Conservation (phyloP, 1,284 basidiomycete genomes). For the Melampsora occidentalis region DNA sequence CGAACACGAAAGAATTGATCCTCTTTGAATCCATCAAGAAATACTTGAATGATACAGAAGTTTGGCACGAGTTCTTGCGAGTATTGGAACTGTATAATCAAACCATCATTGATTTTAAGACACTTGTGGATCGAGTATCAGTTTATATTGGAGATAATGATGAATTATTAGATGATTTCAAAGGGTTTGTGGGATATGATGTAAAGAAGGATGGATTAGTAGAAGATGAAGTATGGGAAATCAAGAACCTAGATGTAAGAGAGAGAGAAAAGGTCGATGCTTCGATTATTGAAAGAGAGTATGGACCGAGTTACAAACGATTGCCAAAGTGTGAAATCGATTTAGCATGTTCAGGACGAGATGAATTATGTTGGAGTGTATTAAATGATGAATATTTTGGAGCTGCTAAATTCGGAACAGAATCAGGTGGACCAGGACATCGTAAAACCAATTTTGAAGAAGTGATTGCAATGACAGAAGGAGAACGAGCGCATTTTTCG, state of each 20-base stretch:
- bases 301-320: conserved; percentile 40
- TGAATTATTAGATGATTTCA: conserved; percentile 42
- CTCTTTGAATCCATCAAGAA: conserved; percentile 38
- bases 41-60: conserved; percentile 46
- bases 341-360: conserved; percentile 37
- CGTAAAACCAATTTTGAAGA: conserved; percentile 44
- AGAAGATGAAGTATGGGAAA: conserved; percentile 44
- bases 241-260: conserved; percentile 28
- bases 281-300: conserved; percentile 28
- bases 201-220: conserved; percentile 42
- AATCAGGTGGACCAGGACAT: conserved; percentile 44
- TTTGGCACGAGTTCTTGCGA: conserved; percentile 54
- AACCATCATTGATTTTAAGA: conserved; percentile 47
- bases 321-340: conserved; percentile 36
- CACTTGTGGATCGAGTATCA: conserved; percentile 40
- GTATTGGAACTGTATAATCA: conserved; percentile 54
- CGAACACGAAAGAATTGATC: conserved; percentile 36
- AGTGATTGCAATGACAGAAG: conserved; percentile 44
- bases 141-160: conserved; percentile 43
- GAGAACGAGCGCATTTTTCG: conserved; percentile 39
- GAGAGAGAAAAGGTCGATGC: conserved; percentile 42
- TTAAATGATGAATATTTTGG: conserved; percentile 44
- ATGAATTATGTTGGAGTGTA: conserved; percentile 41
- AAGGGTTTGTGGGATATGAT: conserved; percentile 43
- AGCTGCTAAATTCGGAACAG: conserved; percentile 41